Conservation (phyloP, 768 basidiomycete species). For the Cystofilobasidium ferigula region DNA sequence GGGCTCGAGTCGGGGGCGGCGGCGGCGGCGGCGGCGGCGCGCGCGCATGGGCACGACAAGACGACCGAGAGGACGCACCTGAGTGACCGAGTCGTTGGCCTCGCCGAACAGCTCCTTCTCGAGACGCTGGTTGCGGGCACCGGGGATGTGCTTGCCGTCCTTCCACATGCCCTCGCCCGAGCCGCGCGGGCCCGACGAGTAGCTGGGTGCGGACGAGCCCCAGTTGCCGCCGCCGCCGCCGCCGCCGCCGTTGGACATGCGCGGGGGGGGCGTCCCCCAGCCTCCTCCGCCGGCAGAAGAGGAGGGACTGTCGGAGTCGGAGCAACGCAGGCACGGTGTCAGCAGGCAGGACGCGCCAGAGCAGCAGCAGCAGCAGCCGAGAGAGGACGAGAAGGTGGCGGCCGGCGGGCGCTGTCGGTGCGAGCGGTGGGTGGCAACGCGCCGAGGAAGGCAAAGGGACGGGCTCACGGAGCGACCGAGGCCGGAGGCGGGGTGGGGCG, state of each 20-base stretch:
- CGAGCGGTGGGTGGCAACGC: not conserved
- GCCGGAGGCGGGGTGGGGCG: slow-evolving; percentile 29
- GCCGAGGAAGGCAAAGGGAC: slow-evolving; percentile 1
- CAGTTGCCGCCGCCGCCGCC: slow-evolving; percentile 26
- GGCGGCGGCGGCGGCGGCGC: too few species aligned
- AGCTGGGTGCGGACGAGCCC: slow-evolving; percentile 20
- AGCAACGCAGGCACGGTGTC: not conserved
- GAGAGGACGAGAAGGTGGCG: not conserved
- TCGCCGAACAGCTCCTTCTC: slow-evolving; percentile 97
- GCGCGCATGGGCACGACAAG: too few species aligned
- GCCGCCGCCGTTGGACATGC: slow-evolving; percentile 32
- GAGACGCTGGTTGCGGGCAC: slow-evolving; percentile 67
- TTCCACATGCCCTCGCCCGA: slow-evolving; percentile 59
- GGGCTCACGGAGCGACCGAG: slow-evolving; percentile 26
- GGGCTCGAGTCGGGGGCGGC: too few species aligned
- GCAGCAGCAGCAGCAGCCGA: not conserved
- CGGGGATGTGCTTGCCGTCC: slow-evolving; percentile 77
- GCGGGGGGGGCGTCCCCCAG: slow-evolving; percentile 23
- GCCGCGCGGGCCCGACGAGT: slow-evolving; percentile 39
- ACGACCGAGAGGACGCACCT: slow-evolving; percentile 30
- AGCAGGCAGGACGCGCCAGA: too few species aligned
- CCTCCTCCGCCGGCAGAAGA: slow-evolving; percentile 24
- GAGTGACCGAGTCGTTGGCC: slow-evolving; percentile 48
- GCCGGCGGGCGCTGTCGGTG: too few species aligned
- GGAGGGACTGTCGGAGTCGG: not conserved